phyloP scores from a whole-genome alignment of 2,329 filamentous ascomycete genomes.

The Ophiostoma sp. region DNA sequence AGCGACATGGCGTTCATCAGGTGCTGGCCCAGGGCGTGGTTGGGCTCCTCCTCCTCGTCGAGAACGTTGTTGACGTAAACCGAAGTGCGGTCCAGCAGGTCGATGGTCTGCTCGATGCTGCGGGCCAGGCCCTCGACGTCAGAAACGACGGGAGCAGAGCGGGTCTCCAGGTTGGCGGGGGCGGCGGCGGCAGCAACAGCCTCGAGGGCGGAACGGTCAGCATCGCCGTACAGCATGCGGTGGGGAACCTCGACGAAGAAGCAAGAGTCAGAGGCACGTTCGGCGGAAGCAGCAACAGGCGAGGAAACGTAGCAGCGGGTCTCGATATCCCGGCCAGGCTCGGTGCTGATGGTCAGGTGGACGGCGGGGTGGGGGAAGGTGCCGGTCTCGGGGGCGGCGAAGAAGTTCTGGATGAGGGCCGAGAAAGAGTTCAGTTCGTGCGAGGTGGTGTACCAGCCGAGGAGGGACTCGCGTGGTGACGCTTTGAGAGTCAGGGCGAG shows the following conservation, averaged over 20 bases:
- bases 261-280: conserved; percentile 92
- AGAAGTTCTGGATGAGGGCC: conserved; percentile 99
- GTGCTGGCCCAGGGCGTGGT: conserved; percentile 88
- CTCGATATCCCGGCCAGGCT: conserved; percentile 81
- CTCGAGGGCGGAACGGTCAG: conserved; percentile 63
- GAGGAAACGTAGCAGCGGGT: conserved; percentile 92
- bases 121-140: conserved; percentile 87
- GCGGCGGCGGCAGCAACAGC: conserved; percentile 57
- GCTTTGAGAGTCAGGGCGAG: conserved; percentile 89
- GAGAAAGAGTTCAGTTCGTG: conserved; percentile 97
- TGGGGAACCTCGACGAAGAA: conserved; percentile 97
- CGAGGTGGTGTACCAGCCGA: conserved; percentile 98
- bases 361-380: conserved; percentile 97
- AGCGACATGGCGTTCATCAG: conserved; percentile 89
- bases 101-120: conserved; percentile 79
- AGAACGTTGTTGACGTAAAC: conserved; percentile 91
- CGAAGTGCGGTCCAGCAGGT: conserved; percentile 83
- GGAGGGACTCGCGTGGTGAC: conserved; percentile 84
- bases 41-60: conserved; percentile 86
- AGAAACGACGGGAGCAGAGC: conserved; percentile 67
- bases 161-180: conserved; percentile 72
- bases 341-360: conserved; percentile 89
- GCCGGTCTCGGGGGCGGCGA: conserved; percentile 91
- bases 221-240: conserved; percentile 75
- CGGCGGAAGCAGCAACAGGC: conserved; percentile 88